These are phyloP conservation scores for Populus hybrid DNA, from an alignment of 441 rosid genomes.

Conservation along the genomic window DNA sequence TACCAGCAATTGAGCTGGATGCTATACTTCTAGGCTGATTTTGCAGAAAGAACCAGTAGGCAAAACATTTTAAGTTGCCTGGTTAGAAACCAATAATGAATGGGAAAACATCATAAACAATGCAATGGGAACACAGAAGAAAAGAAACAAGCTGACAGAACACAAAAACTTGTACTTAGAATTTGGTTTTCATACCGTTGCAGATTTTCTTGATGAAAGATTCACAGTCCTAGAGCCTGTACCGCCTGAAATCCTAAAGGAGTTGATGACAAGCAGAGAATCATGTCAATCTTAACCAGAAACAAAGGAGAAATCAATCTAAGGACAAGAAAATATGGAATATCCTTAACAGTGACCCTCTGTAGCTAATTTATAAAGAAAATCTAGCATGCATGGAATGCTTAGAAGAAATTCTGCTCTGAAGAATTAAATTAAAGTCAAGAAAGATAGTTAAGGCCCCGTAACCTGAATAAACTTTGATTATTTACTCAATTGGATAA, in stretches of 20 bases:
- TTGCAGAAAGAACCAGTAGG: background rate
- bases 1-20: background rate
- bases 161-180: background rate
- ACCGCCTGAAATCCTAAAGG: constrained; percentile 42
- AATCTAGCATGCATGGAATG: background rate
- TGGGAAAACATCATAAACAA: background rate
- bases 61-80: background rate
- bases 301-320: background rate
- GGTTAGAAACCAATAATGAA: background rate
- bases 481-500: background rate
- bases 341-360: background rate
- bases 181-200: constrained; percentile 35
- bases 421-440: background rate
- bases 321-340: background rate
- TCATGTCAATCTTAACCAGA: constrained; percentile 15
- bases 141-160: background rate
- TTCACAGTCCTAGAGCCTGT: constrained; percentile 37
- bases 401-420: background rate
- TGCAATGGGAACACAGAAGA: background rate
- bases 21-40: background rate
- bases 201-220: constrained; percentile 37
- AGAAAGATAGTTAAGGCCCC: background rate
- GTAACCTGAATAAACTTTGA: background rate
- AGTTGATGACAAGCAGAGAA: constrained; percentile 19
- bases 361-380: background rate